These are phyloP conservation scores for Camelina neglecta DNA, from an alignment of 345 rosid species.

Conservation along the genomic window DNA sequence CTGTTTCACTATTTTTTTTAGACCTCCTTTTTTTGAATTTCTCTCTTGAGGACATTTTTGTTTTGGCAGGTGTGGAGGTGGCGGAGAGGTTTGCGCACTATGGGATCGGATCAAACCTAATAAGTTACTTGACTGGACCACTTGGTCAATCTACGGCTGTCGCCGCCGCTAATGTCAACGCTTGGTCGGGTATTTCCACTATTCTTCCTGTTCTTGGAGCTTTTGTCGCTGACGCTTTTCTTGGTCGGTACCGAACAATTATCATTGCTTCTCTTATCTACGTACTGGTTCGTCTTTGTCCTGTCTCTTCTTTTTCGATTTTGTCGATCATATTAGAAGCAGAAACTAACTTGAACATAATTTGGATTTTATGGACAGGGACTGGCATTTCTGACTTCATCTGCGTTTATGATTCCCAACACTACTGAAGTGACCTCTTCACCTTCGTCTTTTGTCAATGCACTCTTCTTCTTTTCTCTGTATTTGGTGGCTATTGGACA, in stretches of 20 bases:
- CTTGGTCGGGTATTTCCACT: slow-evolving; percentile 49
- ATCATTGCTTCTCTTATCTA: slow-evolving; percentile 46
- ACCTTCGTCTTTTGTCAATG: slow-evolving; percentile 41
- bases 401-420: slow-evolving; percentile 53
- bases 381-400: slow-evolving; percentile 51
- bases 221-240: slow-evolving; percentile 50
- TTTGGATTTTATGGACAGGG: slow-evolving; percentile 20
- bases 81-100: slow-evolving; percentile 50
- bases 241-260: slow-evolving; percentile 53
- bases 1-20: background rate
- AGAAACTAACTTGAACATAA: background rate
- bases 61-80: slow-evolving; percentile 47
- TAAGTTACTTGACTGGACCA: slow-evolving; percentile 52
- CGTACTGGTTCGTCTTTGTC: slow-evolving; percentile 39
- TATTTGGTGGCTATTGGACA: slow-evolving; percentile 69
- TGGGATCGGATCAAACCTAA: slow-evolving; percentile 43
- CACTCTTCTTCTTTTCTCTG: slow-evolving; percentile 56
- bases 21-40: background rate
- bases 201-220: slow-evolving; percentile 56
- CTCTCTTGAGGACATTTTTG: background rate
- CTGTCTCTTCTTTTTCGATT: background rate
- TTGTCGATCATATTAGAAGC: background rate
- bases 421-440: slow-evolving; percentile 1
- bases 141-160: slow-evolving; percentile 51
- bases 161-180: slow-evolving; percentile 54